Conservation (phyloP, 768 basidiomycete species). For the Calocybe cyanea region DNA sequence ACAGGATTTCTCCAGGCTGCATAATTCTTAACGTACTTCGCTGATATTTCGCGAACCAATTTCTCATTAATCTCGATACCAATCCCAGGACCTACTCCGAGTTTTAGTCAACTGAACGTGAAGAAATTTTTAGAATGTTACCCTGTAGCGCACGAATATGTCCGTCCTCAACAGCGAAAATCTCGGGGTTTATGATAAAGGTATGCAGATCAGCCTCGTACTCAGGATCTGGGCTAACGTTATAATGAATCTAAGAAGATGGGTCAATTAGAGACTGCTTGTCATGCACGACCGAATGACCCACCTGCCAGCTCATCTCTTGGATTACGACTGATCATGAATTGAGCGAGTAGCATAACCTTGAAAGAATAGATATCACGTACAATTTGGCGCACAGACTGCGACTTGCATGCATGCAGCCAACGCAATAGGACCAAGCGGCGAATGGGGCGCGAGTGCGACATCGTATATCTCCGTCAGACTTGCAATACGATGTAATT, state of each 20-base stretch:
- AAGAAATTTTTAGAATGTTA: too few relatives aligned
- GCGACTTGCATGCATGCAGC: constrained; percentile 69
- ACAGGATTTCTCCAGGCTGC: constrained; percentile 52
- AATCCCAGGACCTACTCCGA: constrained; percentile 56
- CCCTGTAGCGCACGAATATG: constrained; percentile 42
- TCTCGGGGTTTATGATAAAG: constrained; percentile 47
- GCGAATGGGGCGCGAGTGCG: constrained; percentile 69
- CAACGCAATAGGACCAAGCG: constrained; percentile 65
- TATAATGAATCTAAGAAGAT: constrained; percentile 59
- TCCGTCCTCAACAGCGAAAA: constrained; percentile 53
- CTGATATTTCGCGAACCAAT: constrained; percentile 38
- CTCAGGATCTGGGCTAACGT: constrained; percentile 32
- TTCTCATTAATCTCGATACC: constrained; percentile 61
- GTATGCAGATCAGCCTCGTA: constrained; percentile 53
- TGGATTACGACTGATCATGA: constrained; percentile 47
- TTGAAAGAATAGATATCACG: constrained; percentile 14
- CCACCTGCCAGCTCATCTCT: constrained; percentile 61
- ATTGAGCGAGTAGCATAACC: background rate
- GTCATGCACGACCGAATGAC: constrained; percentile 2
- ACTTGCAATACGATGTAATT: constrained; percentile 53
- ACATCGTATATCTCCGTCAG: constrained; percentile 70
- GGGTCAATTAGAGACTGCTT: background rate
- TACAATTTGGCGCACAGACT: constrained; percentile 56
- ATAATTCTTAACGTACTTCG: constrained; percentile 30
- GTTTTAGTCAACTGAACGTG: too few relatives aligned